A percentile compares a stretch with the other conserved stretches of the same genome.
Evolutionary conservation across 352 stramenopile species (phyloP).

Genomic region (Elongisporangium prolatum): DNA sequence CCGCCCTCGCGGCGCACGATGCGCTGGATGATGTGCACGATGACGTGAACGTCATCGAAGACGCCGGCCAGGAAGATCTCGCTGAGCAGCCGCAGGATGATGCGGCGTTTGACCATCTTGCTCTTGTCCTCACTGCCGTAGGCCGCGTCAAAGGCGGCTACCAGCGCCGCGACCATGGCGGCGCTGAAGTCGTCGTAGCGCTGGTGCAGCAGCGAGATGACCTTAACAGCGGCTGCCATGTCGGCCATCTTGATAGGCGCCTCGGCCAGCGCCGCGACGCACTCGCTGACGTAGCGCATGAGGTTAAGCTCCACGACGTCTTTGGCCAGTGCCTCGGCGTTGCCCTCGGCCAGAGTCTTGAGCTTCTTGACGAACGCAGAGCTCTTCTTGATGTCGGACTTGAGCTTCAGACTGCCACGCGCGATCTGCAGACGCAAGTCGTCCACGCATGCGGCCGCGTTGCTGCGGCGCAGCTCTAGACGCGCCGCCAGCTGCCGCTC

Average conservation of each 20-base stretch:
- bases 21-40: conserved; percentile 81
- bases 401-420: conserved; percentile 88
- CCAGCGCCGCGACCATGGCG: conserved; percentile 45
- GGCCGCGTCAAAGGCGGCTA: conserved; percentile 48
- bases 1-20: conserved; percentile 51
- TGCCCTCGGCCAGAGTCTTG: conserved; percentile 69
- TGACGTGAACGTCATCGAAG: conserved; percentile 58
- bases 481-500: conserved; percentile 23
- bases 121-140: conserved; percentile 66
- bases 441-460: conserved; percentile 39
- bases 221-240: conserved; percentile 73
- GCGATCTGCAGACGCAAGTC: conserved; percentile 76
- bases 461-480: conserved; percentile 46
- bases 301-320: conserved; percentile 92
- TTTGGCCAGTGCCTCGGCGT: conserved; percentile 67
- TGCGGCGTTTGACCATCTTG: conserved; percentile 67
- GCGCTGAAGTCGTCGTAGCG: conserved; percentile 89
- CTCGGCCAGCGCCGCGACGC: conserved; percentile 87
- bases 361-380: conserved; percentile 98
- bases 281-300: conserved; percentile 94
- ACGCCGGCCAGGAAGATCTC: conserved; percentile 84
- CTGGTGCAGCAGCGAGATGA: conserved; percentile 89
- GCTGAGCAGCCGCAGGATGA: conserved; percentile 74
- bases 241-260: conserved; percentile 84
- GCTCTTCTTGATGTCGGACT: conserved; percentile 98